Percentiles rank a stretch among this genome's conserved stretches.
Evolutionary conservation across 2,329 filamentous ascomycete species (phyloP).

Genomic region (Macroventuria anomochaeta): DNA sequence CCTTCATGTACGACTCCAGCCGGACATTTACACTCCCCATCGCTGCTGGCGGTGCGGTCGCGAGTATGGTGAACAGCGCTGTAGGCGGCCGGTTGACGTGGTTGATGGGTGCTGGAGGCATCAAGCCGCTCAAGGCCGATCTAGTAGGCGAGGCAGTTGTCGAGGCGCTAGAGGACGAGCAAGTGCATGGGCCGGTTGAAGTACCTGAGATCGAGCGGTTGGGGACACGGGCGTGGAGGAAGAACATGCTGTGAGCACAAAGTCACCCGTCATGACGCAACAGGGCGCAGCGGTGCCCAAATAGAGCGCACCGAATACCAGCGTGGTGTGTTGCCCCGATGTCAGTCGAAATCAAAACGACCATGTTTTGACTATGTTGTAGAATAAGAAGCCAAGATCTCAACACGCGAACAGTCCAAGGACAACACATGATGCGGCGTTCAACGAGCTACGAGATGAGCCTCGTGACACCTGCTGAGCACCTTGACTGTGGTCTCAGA

Average conservation of each 20-base stretch:
- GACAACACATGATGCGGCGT: no score
- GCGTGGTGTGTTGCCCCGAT: no score
- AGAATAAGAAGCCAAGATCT: no score
- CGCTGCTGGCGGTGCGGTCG: conserved; percentile 76
- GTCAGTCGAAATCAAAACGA: no score
- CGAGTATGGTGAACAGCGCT: conserved; percentile 76
- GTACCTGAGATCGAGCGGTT: conserved; percentile 80
- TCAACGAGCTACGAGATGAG: no score
- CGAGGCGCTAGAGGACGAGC: conserved; percentile 79
- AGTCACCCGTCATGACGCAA: no score
- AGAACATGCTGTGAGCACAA: conserved; percentile 90
- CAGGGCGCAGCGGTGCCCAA: no score
- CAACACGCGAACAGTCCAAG: no score
- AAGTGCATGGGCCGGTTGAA: conserved; percentile 76
- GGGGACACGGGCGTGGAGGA: conserved; percentile 84
- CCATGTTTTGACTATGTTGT: no score
- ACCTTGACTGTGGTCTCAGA: no score
- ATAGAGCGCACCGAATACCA: no score
- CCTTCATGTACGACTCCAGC: conserved; percentile 87
- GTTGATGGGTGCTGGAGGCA: conserved; percentile 80
- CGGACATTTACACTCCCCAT: conserved; percentile 83
- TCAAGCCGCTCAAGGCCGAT: conserved; percentile 88
- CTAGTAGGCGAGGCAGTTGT: conserved; percentile 87
- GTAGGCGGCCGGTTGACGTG: conserved; percentile 77
- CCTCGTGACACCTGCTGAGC: no score